Evolutionary conservation across 148 eudicot genomes (phyloP).

Genomic region (Amaranthus cruentus): DNA sequence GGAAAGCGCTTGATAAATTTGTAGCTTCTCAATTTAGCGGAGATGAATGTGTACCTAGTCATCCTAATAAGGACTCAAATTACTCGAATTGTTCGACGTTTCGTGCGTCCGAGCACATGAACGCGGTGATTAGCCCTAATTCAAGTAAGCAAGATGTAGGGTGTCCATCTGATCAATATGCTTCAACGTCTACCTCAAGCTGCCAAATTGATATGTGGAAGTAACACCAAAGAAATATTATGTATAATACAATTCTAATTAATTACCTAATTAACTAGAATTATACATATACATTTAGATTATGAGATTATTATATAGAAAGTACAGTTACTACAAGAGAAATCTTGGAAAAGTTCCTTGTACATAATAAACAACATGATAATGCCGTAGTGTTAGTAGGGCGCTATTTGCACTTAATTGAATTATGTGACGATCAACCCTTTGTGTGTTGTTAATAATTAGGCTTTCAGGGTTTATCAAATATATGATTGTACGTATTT

Average conservation of each 20-base stretch:
- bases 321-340: not conserved
- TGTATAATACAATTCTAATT: constrained; percentile 12
- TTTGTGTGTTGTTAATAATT: too few relatives aligned
- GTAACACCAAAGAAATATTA: constrained; percentile 14
- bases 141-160: constrained; percentile 31
- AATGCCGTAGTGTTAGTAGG: too few relatives aligned
- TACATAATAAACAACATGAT: constrained; percentile 31
- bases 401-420: too few relatives aligned
- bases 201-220: constrained; percentile 69
- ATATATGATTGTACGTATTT: constrained; percentile 25
- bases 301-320: constrained; percentile 9
- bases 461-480: constrained; percentile 14
- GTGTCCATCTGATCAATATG: constrained; percentile 33
- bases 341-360: constrained; percentile 34
- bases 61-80: constrained; percentile 28
- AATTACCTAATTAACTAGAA: constrained; percentile 25
- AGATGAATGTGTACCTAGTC: constrained; percentile 24
- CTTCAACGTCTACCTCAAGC: constrained; percentile 42
- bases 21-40: constrained; percentile 83
- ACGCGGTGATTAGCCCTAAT: constrained; percentile 35
- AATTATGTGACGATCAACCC: too few relatives aligned
- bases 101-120: constrained; percentile 41
- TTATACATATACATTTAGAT: constrained; percentile 24
- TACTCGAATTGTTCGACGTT: constrained; percentile 29
- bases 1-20: constrained; percentile 77